A percentile compares a stretch with the other conserved stretches of the same genome.
phyloP scores from a whole-genome alignment of 495 filamentous ascomycete genomes.

The Lasiosphaeria ovina region DNA sequence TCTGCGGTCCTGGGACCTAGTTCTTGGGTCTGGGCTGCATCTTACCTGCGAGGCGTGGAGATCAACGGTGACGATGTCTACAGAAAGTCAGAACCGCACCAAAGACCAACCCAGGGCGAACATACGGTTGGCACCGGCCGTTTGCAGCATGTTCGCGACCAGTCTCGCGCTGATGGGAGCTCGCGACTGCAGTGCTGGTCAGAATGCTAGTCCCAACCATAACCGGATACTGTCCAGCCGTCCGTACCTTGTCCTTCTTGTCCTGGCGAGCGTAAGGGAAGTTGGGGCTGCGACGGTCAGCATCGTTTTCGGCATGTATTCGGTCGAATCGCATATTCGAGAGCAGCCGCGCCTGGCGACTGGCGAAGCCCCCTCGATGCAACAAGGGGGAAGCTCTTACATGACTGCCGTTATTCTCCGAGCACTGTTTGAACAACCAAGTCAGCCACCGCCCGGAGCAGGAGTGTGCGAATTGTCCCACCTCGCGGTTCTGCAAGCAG shows the following conservation, averaged over 20 bases:
- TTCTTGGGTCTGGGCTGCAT: too few species aligned
- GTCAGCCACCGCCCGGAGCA: conserved; percentile 17
- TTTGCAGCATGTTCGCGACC: conserved; percentile 97
- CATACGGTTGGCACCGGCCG: conserved; percentile 78
- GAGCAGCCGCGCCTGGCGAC: background rate
- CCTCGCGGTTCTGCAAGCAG: conserved; percentile 89
- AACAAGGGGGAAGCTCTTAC: conserved; percentile 18
- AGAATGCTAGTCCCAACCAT: background rate
- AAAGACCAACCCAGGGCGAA: background rate
- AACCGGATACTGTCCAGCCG: background rate
- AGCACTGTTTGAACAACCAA: conserved; percentile 18
- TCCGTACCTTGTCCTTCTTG: conserved; percentile 83
- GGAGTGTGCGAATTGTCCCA: conserved; percentile 10
- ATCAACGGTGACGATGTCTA: conserved; percentile 90
- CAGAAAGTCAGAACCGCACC: conserved; percentile 58
- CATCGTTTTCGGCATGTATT: conserved; percentile 33
- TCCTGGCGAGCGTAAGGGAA: conserved; percentile 99
- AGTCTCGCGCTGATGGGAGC: conserved; percentile 89
- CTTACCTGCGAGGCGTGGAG: conserved; percentile 65
- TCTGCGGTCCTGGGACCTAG: background rate
- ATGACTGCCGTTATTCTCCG: conserved; percentile 38
- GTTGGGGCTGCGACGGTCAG: conserved; percentile 93
- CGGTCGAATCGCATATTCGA: background rate
- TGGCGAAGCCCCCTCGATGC: background rate
- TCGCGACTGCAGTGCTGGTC: conserved; percentile 34